phyloP scores from a whole-genome alignment of 495 filamentous ascomycete species.

The Diplogelasinospora grovesii region DNA sequence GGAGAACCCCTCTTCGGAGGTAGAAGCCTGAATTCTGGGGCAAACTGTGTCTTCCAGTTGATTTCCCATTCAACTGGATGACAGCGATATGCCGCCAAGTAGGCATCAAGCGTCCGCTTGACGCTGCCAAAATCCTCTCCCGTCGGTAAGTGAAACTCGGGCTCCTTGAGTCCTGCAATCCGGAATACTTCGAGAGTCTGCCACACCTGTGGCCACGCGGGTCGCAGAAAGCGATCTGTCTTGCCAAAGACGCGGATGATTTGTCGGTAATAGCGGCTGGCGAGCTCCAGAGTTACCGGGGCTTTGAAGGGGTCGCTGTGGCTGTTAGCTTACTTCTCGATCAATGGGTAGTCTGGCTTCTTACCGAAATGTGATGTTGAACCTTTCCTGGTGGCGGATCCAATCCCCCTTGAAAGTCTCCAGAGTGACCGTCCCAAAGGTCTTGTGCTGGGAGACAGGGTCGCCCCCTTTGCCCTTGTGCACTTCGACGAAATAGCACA shows the following conservation, averaged over 20 bases:
- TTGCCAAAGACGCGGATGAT: slow-evolving; percentile 69
- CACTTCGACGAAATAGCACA: slow-evolving; percentile 69
- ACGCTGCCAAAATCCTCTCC: slow-evolving; percentile 75
- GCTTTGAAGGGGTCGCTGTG: slow-evolving; percentile 58
- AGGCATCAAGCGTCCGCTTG: slow-evolving; percentile 77
- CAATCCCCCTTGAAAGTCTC: slow-evolving; percentile 34
- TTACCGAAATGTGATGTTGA: slow-evolving; percentile 78
- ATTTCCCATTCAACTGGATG: slow-evolving; percentile 74
- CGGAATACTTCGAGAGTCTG: slow-evolving; percentile 60
- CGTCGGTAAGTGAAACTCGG: slow-evolving; percentile 42
- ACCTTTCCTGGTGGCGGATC: slow-evolving; percentile 66
- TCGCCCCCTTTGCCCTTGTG: slow-evolving; percentile 43
- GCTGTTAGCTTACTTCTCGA: slow-evolving; percentile 13
- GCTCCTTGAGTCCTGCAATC: slow-evolving; percentile 52
- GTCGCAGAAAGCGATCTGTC: slow-evolving; percentile 71
- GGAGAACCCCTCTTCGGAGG: slow-evolving; percentile 52
- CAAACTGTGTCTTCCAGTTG: slow-evolving; percentile 68
- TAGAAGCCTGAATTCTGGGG: slow-evolving; percentile 76
- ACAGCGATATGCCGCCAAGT: slow-evolving; percentile 70
- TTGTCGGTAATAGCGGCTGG: slow-evolving; percentile 69
- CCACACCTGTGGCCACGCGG: slow-evolving; percentile 70
- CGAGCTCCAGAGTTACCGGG: slow-evolving; percentile 61
- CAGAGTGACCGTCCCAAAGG: slow-evolving; percentile 72
- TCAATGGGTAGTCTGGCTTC: slow-evolving; percentile 4
- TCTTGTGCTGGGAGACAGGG: slow-evolving; percentile 33